A percentile compares a stretch with the other conserved stretches of the same genome.
Conservation (phyloP, 2,329 filamentous ascomycete species). For the Penicillium rolfsii region DNA sequence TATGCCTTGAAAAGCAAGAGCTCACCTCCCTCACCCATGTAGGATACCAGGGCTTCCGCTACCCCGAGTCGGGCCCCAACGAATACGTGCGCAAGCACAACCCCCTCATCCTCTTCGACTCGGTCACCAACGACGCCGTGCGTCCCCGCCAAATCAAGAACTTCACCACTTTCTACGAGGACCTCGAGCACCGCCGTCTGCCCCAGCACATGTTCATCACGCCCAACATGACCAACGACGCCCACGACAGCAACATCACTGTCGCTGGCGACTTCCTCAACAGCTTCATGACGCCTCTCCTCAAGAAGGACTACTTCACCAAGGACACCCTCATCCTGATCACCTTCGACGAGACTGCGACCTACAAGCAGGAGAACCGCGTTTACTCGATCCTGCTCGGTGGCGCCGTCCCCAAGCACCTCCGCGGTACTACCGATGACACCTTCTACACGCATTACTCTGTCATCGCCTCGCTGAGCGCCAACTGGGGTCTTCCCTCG, state of each 20-base stretch:
- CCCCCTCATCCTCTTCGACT: conserved; percentile 66
- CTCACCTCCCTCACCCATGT: background rate
- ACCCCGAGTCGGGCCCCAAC: conserved; percentile 67
- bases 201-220: conserved; percentile 68
- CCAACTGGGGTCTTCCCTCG: conserved; percentile 71
- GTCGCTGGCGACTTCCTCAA: conserved; percentile 70
- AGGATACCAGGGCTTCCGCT: conserved; percentile 55
- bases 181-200: conserved; percentile 64
- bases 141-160: conserved; percentile 75
- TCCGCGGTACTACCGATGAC: conserved; percentile 69
- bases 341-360: conserved; percentile 79
- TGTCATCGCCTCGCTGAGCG: conserved; percentile 65
- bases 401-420: conserved; percentile 67
- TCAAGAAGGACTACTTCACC: conserved; percentile 72
- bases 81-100: conserved; percentile 87
- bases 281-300: conserved; percentile 69
- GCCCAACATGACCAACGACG: conserved; percentile 65
- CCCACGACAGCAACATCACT: conserved; percentile 73
- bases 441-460: conserved; percentile 76
- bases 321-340: conserved; percentile 74
- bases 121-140: conserved; percentile 60
- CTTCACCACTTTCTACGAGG: conserved; percentile 68
- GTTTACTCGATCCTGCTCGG: conserved; percentile 74
- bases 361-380: conserved; percentile 63
- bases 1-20: background rate